Evolutionary conservation across 441 rosid genomes (phyloP).

Genomic region (Pelargonium hybrid): DNA sequence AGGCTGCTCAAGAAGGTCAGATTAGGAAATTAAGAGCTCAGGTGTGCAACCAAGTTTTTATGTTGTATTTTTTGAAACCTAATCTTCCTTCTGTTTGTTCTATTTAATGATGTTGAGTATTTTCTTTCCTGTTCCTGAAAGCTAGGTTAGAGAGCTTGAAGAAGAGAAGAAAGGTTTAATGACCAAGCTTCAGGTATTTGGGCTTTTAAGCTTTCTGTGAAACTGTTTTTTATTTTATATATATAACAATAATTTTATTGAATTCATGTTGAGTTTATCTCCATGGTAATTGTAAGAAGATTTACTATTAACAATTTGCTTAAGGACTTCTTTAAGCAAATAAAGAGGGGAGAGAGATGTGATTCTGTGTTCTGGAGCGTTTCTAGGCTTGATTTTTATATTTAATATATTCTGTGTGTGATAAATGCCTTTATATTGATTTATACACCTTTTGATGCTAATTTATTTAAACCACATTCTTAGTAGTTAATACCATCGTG

Average conservation of each 20-base stretch:
- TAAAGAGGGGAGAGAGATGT: neutral
- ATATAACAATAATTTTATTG: neutral
- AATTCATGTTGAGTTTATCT: neutral
- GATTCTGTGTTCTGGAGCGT: neutral
- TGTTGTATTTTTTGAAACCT: neutral
- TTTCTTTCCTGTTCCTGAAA: slow-evolving; percentile 18
- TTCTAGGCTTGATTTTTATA: neutral
- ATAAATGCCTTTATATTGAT: neutral
- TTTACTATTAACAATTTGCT: neutral
- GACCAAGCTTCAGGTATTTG: slow-evolving; percentile 89
- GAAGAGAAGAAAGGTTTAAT: slow-evolving; percentile 95
- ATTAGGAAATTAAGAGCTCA: slow-evolving; percentile 96
- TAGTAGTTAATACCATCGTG: neutral
- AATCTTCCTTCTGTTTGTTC: neutral
- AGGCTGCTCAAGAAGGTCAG: slow-evolving; percentile 90
- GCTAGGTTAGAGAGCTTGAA: slow-evolving; percentile 83
- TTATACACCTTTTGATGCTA: neutral
- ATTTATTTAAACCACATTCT: neutral
- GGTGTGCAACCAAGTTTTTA: slow-evolving; percentile 32
- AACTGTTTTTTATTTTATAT: neutral
- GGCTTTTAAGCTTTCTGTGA: slow-evolving; percentile 13
- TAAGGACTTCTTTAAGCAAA: neutral
- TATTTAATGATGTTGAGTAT: slow-evolving; percentile 12
- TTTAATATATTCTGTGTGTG: neutral
- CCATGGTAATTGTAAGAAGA: neutral